Evolutionary conservation across 176 grass and related monocot genomes (phyloP), one percentile per base, ranked within the genome.

Genomic region (Musa itinerans): DNA sequence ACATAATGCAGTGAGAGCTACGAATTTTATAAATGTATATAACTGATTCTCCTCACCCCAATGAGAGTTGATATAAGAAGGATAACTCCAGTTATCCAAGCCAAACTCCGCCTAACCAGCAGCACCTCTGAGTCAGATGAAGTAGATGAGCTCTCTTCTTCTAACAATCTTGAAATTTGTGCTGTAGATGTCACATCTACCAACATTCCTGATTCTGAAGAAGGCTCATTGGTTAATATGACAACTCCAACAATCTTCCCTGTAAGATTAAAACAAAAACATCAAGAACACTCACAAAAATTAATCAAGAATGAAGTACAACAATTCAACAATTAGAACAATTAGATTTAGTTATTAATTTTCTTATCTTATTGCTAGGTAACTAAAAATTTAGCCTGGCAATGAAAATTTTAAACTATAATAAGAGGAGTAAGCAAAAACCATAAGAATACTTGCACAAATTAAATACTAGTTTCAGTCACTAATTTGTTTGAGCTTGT

Each of bases 71-170:
- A 93, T 55, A 98, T 78, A 57, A 98, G 78, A 76, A 98, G 80
- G 76, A 98, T 98, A 81, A 98, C 77, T 66, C 88, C 88, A 51
- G 88, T 98, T 84, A 89, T 98, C 90, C 90, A 98, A 53, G 94
- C 90, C 78, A 98, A 88, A 82, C 75, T 98, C 55, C 66, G 81
- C 64, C 88, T 90, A 49, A 89, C 94, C 23, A 98, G 78, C 59
- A 73, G 43, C 51, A 85, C 23, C 73, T 82, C 78, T 26, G 78
- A 26, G 53, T 54, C 65, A 71, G 10, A 78, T 52, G 23, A 74
- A 76, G 69, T 83, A 76, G 71, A 65, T 83, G 63, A 79, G 50
- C 69, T 88, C 79, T 51, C 75, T 82, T 98, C 90, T 71, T 85
- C 84, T 84, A 93, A 87, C 53, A 24, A 79, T 75, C 94, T 87